These are phyloP conservation scores for Nakataea oryzae DNA, from an alignment of 2,329 filamentous ascomycete genomes.

Conservation along the genomic window DNA sequence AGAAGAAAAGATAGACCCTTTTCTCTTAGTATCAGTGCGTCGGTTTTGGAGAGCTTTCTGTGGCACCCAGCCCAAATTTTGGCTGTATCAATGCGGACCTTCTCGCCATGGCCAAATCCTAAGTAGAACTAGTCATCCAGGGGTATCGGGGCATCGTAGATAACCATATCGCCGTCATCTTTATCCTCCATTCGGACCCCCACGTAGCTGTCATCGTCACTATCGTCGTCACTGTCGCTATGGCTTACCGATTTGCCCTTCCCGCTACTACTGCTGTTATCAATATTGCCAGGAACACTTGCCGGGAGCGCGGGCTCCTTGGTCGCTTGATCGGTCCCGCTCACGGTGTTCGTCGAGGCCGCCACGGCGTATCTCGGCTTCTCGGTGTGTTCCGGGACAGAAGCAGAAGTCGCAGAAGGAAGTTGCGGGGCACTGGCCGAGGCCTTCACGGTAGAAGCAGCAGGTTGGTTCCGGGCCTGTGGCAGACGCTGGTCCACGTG, in stretches of 20 bases:
- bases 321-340: not conserved
- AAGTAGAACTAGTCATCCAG: conserved; percentile 8
- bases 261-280: not conserved
- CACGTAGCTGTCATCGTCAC: conserved; percentile 6
- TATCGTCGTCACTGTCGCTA: conserved; percentile 4
- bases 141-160: conserved; percentile 7
- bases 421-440: conserved; percentile 1
- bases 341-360: not conserved
- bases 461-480: not conserved
- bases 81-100: not conserved
- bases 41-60: too few species aligned
- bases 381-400: not conserved
- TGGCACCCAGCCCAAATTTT: not conserved
- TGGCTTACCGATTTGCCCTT: not conserved
- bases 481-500: not conserved
- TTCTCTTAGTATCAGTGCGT: too few species aligned
- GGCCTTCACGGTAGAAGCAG: not conserved
- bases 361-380: not conserved
- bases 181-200: conserved; percentile 9
- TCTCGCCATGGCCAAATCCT: too few species aligned
- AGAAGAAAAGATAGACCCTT: too few species aligned
- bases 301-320: too few species aligned
- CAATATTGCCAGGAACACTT: not conserved
- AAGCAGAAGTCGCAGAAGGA: not conserved
- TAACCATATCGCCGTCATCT: conserved; percentile 7